A percentile compares a stretch with the other conserved stretches of the same genome.
phyloP scores from a whole-genome alignment of 192 early-diverging fungal species.

The Rhizoclosmatium sp. region DNA sequence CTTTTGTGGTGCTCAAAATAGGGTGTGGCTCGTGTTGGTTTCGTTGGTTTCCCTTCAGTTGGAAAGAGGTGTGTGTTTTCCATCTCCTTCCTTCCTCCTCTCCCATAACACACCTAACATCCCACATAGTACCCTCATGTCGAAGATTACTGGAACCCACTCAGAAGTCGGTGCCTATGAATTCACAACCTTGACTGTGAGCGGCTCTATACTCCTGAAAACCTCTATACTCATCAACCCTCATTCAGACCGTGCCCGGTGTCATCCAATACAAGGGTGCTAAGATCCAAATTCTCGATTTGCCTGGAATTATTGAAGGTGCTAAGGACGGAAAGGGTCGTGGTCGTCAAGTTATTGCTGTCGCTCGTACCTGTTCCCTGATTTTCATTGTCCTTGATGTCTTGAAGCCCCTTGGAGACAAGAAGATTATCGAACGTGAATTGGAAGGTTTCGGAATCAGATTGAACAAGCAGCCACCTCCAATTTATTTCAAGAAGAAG shows the following conservation, averaged over 20 bases:
- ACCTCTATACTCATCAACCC: not conserved
- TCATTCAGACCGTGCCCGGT: constrained; percentile 84
- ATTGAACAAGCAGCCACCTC: constrained; percentile 95
- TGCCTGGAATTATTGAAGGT: constrained; percentile 97
- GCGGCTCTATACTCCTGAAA: not conserved
- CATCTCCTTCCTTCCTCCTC: not conserved
- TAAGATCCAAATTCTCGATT: constrained; percentile 98
- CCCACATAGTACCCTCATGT: constrained; percentile 85
- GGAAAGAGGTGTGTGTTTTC: constrained; percentile 68
- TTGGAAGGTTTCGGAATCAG: constrained; percentile 98
- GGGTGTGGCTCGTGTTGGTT: constrained; percentile 98
- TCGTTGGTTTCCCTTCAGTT: constrained; percentile 97
- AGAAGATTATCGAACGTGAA: constrained; percentile 94
- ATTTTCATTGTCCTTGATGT: constrained; percentile 98
- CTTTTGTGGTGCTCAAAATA: constrained; percentile 66
- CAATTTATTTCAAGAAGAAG: constrained; percentile 96
- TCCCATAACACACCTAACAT: not conserved
- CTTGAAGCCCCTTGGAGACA: constrained; percentile 94
- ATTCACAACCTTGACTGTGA: constrained; percentile 90
- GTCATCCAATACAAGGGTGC: constrained; percentile 96
- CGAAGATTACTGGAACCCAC: constrained; percentile 94
- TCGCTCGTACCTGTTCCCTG: constrained; percentile 96
- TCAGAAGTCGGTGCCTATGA: constrained; percentile 97
- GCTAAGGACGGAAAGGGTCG: constrained; percentile 99
- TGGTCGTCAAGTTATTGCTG: constrained; percentile 96